Evolutionary conservation across 2,329 filamentous ascomycete species (phyloP), one percentile per base, ranked within the genome.

Genomic region (Hypoxylon sp.): DNA sequence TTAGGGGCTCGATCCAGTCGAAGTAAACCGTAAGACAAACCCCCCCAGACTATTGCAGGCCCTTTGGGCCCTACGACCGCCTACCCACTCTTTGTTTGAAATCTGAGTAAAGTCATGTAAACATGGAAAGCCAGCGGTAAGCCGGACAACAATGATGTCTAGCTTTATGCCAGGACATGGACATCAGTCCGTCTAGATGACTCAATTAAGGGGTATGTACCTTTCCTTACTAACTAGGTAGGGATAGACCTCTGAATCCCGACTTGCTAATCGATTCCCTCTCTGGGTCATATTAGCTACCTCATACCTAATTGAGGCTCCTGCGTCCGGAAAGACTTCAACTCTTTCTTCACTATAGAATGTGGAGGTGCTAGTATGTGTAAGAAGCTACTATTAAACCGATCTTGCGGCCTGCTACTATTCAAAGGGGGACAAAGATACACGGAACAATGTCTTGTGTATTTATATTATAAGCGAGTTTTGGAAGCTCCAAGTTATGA

Each of bases 381-480:
- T 13, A 44, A 19, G n/a, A 21, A 44, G 39, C 39, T 2, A 17
- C 17, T 7, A 19, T 44, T n/a, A 17, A 35, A 31, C 19, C n/a
- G 10, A 21, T 56, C 19, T 15, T 39, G 31, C 15, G 27, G 6
- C n/a, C 21, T 46, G n/a, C 1, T 46, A 2, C 37, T 46, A 11
- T 52, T 52, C n/a, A 42, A 52, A 59, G 35, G 10, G 31, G 48
- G 15, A 51, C 31, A 52, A 59, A 51, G 42, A 10, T 39, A 11
- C 19, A 48, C 29, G 2, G 15, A 35, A 19, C 8, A 39, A n/a
- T 29, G 19, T 3, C 17, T 44, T 21, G 39, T 19, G 39, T 6
- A 10, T 11, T 21, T 10, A 10, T 11, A 44, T 10, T 10, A 21
- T 7, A 44, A 19, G 17, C 39, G 19, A 44, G 17, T 11, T 17